phyloP scores from a whole-genome alignment of 2,329 filamentous ascomycete species.

The Macrophomina pseudophaseolina region DNA sequence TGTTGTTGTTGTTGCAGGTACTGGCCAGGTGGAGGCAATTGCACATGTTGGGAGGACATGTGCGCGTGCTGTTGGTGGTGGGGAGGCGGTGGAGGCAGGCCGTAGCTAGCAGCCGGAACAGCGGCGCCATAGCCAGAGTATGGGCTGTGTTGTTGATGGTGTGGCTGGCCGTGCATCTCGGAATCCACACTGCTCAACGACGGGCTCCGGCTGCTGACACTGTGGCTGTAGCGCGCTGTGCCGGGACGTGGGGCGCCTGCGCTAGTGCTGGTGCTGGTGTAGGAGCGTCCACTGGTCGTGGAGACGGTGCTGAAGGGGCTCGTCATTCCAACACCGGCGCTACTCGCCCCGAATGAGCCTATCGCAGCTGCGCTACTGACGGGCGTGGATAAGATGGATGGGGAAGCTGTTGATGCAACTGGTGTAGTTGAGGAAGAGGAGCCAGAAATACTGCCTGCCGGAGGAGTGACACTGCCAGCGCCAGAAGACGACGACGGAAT shows the following conservation, averaged over 20 bases:
- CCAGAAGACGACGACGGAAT: conserved; percentile 31
- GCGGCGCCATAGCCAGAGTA: conserved; percentile 19
- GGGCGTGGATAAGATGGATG: conserved; percentile 9
- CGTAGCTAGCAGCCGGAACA: conserved; percentile 4
- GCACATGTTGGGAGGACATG: conserved; percentile 12
- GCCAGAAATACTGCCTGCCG: neutral
- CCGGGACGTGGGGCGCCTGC: neutral
- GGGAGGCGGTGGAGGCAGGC: conserved; percentile 17
- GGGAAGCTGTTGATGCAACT: conserved; percentile 8
- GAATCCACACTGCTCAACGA: conserved; percentile 25
- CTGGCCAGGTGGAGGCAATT: conserved; percentile 3
- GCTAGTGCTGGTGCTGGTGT: conserved; percentile 10
- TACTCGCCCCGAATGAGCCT: conserved; percentile 1
- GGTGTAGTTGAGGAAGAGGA: conserved; percentile 16
- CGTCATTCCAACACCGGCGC: conserved; percentile 7
- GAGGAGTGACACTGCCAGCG: neutral
- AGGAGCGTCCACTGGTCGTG: conserved; percentile 16
- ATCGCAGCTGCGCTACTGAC: conserved; percentile 11
- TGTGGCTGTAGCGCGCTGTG: conserved; percentile 22
- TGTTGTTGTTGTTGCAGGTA: conserved; percentile 19
- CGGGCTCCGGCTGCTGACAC: conserved; percentile 21
- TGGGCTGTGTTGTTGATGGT: conserved; percentile 22
- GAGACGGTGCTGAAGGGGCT: conserved; percentile 21
- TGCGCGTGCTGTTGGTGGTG: conserved; percentile 12
- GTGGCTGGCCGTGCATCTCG: conserved; percentile 24